Percentiles rank a stretch among this genome's conserved stretches.
Evolutionary conservation across 805 yeast genomes (phyloP).

Genomic region (Hanseniaspora lachancei): DNA sequence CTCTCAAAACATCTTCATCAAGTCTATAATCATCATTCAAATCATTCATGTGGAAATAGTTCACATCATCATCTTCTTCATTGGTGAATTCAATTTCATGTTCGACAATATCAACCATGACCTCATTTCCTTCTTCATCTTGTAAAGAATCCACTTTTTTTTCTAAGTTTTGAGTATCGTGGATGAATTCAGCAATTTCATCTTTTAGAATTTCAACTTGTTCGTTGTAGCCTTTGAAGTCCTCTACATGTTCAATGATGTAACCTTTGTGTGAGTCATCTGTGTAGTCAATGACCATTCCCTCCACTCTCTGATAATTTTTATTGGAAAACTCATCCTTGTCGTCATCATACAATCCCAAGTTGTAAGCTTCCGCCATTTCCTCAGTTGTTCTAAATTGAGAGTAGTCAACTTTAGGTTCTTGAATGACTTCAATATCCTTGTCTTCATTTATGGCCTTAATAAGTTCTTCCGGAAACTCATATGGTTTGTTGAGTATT

Average conservation of each 20-base stretch:
- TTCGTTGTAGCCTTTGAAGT: conserved; percentile 40
- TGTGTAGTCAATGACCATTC: conserved; percentile 5
- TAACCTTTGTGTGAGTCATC: conserved; percentile 25
- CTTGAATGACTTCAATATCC: conserved; percentile 13
- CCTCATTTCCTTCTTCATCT: conserved; percentile 19
- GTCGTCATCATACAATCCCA: conserved; percentile 52
- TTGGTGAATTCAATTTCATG: conserved; percentile 23
- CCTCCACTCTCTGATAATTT: conserved; percentile 2
- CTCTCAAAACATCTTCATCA: conserved; percentile 28
- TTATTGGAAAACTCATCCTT: conserved; percentile 29
- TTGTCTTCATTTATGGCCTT: conserved; percentile 10
- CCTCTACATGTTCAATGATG: conserved; percentile 40
- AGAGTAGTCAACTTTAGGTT: conserved; percentile 30
- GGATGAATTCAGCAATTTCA: conserved; percentile 21
- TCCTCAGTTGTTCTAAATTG: conserved; percentile 37
- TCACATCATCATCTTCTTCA: conserved; percentile 17
- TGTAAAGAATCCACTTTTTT: not conserved
- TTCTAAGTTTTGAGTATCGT: conserved; percentile 8
- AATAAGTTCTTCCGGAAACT: conserved; percentile 7
- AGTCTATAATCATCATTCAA: conserved; percentile 11
- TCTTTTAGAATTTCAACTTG: conserved; percentile 30
- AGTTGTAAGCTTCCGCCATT: conserved; percentile 48
- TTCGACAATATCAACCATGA: conserved; percentile 24
- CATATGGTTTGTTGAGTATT: not conserved
- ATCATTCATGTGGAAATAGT: conserved; percentile 6